These are phyloP conservation scores for Lasiosphaeria hispida DNA, from an alignment of 495 filamentous ascomycete species.

Conservation along the genomic window DNA sequence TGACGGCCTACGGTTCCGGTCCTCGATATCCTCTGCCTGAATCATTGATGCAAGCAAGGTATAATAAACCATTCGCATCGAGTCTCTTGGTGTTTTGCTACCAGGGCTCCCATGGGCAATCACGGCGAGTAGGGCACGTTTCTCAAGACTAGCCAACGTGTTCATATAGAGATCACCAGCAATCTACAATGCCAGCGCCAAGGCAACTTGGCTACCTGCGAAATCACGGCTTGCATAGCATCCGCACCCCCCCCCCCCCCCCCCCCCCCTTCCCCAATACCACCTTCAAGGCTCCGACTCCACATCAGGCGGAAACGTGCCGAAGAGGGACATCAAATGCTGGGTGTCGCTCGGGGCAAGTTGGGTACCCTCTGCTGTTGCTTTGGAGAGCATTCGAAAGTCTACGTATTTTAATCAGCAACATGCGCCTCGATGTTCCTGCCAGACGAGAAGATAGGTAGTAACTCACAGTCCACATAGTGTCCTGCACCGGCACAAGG, in stretches of 20 bases:
- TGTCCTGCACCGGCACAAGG: slow-evolving; percentile 11
- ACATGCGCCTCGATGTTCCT: neutral
- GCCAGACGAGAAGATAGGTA: neutral
- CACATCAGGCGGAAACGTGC: slow-evolving; percentile 33
- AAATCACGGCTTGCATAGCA: neutral
- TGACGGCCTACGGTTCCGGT: no score
- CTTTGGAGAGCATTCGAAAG: slow-evolving; percentile 35
- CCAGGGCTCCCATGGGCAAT: no score
- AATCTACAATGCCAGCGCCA: neutral
- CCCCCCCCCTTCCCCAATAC: neutral
- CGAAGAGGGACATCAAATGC: slow-evolving; percentile 38
- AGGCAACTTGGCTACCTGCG: no score
- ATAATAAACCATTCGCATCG: no score
- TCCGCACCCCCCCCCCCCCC: no score
- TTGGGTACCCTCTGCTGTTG: slow-evolving; percentile 19
- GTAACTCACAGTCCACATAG: slow-evolving; percentile 31
- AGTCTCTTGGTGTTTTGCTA: no score
- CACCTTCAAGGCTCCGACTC: slow-evolving; percentile 28
- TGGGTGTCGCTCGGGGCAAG: slow-evolving; percentile 20
- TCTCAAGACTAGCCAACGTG: no score
- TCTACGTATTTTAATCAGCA: slow-evolving; percentile 19
- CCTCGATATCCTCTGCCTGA: no score
- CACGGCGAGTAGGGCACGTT: no score
- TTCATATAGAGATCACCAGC: neutral
- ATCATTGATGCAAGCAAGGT: no score